Conservation (phyloP, 805 yeast genomes). For the Candida pseudoglaebosa region DNA sequence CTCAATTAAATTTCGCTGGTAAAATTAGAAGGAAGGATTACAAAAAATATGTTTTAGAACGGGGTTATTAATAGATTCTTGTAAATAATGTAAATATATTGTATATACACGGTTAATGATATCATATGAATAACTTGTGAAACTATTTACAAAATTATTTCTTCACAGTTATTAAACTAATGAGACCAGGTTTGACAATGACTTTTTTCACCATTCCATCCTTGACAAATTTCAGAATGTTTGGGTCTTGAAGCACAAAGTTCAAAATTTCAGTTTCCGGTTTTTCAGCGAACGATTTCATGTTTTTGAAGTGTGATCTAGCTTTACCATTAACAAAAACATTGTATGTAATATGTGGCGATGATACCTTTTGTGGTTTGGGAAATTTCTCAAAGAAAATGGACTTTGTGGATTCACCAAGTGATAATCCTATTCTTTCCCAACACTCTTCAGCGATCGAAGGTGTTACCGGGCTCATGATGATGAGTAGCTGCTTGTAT, state of each 20-base stretch:
- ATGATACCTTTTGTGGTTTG: constrained; percentile 32
- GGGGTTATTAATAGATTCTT: constrained; percentile 23
- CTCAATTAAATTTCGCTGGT: constrained; percentile 35
- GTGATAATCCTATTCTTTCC: constrained; percentile 33
- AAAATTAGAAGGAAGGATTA: constrained; percentile 34
- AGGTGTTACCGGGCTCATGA: constrained; percentile 80
- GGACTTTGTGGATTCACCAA: constrained; percentile 37
- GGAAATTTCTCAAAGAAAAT: constrained; percentile 71
- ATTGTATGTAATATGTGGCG: constrained; percentile 41
- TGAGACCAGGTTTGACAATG: constrained; percentile 50
- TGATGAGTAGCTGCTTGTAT: constrained; percentile 51
- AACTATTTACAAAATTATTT: not conserved
- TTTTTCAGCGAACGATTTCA: constrained; percentile 31
- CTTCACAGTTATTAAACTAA: constrained; percentile 32
- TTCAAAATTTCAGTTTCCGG: constrained; percentile 33
- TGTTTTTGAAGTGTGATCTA: constrained; percentile 42
- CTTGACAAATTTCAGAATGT: constrained; percentile 40
- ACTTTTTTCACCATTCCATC: constrained; percentile 46
- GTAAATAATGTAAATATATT: constrained; percentile 12
- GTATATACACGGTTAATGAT: constrained; percentile 8
- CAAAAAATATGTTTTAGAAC: constrained; percentile 26
- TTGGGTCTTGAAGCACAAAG: constrained; percentile 27
- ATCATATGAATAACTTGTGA: constrained; percentile 5
- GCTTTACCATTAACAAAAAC: constrained; percentile 75
- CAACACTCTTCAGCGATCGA: constrained; percentile 79